Base-by-base conservation (phyloP, 73 alveolate species). In the Blepharisma stoltei region DNA sequence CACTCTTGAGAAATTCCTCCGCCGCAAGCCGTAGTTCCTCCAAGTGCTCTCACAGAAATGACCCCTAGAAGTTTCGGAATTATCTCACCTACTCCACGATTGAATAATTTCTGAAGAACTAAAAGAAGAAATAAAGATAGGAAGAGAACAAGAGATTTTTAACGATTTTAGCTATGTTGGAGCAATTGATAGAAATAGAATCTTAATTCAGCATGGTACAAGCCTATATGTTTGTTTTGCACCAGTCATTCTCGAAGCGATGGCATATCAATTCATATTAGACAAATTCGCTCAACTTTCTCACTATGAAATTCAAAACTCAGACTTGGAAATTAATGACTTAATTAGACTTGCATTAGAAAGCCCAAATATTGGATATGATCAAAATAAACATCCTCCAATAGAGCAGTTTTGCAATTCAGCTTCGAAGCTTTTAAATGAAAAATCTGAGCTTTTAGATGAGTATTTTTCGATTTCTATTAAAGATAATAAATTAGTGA, bases 141-240 rank as follows among this genome's bases (percentile, higher is more conserved):
- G 48, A 54, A 23, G 54, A 68, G 54, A 70, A 70, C 68, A n/a
- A 41, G 53, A 27, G 21, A 20, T 88, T 52, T n/a, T 88, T 43
- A 75, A 70, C 43, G 18, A 21, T 8, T 88, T 78, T 54, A 54
- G 78, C 69, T 88, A 52, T 80, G 89, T 79, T 1, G 95, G 95
- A 2, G 55, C 78, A 8, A 37, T 80, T 8, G 49, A 82, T 6
- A 80, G 83, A 1, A 86, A 88, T 18, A 52, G 67, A 45, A 89
- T 84, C 44, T 55, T 88, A 23, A 52, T 88, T 0, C 77, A 88
- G 55, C 70, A 78, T 80, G 86, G 73, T 4, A 78, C 87, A 7
- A 23, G 67, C 6, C 77, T 88, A 43, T 48, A 78, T 6, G 25
- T 79, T 5, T 83, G 53, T 9, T 14, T 77, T 25, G 87, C 83